Conservation (phyloP, 2,329 filamentous ascomycete genomes). For the Byssochlamys sp. region DNA sequence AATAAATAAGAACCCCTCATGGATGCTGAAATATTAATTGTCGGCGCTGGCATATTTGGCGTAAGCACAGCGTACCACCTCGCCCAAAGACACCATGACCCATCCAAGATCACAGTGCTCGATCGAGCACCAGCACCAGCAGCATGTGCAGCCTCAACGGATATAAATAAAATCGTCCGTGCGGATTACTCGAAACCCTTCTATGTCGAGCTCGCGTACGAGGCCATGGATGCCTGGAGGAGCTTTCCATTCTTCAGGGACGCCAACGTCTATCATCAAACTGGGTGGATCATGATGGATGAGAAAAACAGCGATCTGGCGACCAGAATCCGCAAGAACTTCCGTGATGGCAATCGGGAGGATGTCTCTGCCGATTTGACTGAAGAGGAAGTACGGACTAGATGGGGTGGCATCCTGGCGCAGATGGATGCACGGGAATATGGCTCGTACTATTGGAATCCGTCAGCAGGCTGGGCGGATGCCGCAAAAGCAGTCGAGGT, state of each 20-base stretch:
- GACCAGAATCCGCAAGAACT: slow-evolving; percentile 45
- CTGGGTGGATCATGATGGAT: slow-evolving; percentile 51
- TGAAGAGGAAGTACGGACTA: slow-evolving; percentile 30
- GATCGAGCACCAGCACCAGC: slow-evolving; percentile 47
- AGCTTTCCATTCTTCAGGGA: slow-evolving; percentile 47
- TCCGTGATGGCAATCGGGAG: slow-evolving; percentile 37
- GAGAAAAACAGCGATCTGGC: slow-evolving; percentile 40
- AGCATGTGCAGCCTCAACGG: slow-evolving; percentile 54
- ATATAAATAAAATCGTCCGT: slow-evolving; percentile 64
- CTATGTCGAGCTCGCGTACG: slow-evolving; percentile 56
- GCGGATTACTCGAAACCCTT: slow-evolving; percentile 57
- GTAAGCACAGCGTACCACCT: slow-evolving; percentile 57
- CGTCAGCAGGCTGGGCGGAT: slow-evolving; percentile 46
- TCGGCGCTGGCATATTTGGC: slow-evolving; percentile 58
- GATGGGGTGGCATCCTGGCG: slow-evolving; percentile 34
- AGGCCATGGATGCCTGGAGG: slow-evolving; percentile 55
- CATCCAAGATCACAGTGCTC: slow-evolving; percentile 44
- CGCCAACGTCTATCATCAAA: slow-evolving; percentile 47
- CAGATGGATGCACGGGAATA: slow-evolving; percentile 29
- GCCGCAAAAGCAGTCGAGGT: slow-evolving; percentile 38
- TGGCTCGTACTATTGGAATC: slow-evolving; percentile 40
- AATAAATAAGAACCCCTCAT: neutral
- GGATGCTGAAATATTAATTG: slow-evolving; percentile 39
- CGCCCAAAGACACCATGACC: slow-evolving; percentile 39
- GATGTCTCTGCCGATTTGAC: slow-evolving; percentile 35